Evolutionary conservation across 1,284 basidiomycete genomes (phyloP).

Genomic region (Gymnopus androsaceus): DNA sequence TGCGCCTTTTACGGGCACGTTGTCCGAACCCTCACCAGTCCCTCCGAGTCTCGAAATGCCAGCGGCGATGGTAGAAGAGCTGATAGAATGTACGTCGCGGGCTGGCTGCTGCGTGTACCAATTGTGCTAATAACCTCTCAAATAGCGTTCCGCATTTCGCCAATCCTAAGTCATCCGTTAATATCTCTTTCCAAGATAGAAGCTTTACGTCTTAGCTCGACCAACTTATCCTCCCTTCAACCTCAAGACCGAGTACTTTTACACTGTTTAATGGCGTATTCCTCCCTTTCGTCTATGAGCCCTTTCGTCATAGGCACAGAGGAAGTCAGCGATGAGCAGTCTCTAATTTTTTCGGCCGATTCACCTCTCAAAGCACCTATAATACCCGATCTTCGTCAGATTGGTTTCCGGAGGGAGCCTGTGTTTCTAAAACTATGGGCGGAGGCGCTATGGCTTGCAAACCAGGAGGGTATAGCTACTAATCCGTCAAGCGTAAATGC

Average conservation of each 20-base stretch:
- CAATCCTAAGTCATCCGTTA: neutral
- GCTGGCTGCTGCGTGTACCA: neutral
- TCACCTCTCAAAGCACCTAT: neutral
- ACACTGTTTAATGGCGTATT: constrained; percentile 2
- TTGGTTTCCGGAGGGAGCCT: constrained; percentile 3
- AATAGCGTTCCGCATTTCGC: neutral
- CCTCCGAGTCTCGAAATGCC: constrained; percentile 4
- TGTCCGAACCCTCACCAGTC: neutral
- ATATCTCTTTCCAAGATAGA: neutral
- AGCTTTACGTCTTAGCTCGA: neutral
- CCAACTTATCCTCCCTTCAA: neutral
- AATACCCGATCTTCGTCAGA: constrained; percentile 4
- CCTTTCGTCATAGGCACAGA: constrained; percentile 2
- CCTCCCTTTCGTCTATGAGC: constrained; percentile 1
- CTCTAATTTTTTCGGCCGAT: neutral
- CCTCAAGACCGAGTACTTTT: constrained; percentile 8
- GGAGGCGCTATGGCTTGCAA: constrained; percentile 9
- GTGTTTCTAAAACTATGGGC: constrained; percentile 4
- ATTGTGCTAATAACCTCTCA: too few relatives aligned
- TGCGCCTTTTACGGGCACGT: neutral
- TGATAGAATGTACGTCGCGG: constrained; percentile 3
- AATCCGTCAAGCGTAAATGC: constrained; percentile 10
- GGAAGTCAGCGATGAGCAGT: neutral
- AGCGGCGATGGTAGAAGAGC: neutral
- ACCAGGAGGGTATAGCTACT: constrained; percentile 2